phyloP scores from a whole-genome alignment of 805 yeast species.

The Candida cerambycidarum region DNA sequence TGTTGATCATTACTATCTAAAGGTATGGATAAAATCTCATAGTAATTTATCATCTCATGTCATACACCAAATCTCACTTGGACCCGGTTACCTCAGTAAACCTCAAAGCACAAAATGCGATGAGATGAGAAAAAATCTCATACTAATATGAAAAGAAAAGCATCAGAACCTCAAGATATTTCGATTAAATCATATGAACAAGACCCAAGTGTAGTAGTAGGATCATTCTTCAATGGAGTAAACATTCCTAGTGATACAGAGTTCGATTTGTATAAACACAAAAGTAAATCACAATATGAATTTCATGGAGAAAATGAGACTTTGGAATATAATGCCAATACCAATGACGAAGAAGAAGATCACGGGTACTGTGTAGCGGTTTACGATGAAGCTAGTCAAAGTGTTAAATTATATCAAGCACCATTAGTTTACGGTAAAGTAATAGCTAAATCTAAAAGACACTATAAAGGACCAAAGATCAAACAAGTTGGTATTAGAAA shows the following conservation, averaged over 20 bases:
- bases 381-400: slow-evolving; percentile 65
- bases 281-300: slow-evolving; percentile 44
- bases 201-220: slow-evolving; percentile 53
- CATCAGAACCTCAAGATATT: slow-evolving; percentile 35
- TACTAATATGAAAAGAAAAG: slow-evolving; percentile 13
- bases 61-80: no score
- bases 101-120: slow-evolving; percentile 9
- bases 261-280: slow-evolving; percentile 63
- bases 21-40: slow-evolving; percentile 57
- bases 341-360: slow-evolving; percentile 26
- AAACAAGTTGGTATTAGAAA: slow-evolving; percentile 53
- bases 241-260: slow-evolving; percentile 55
- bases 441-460: slow-evolving; percentile 58
- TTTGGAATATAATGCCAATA: slow-evolving; percentile 69
- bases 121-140: slow-evolving; percentile 11
- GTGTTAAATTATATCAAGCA: slow-evolving; percentile 60
- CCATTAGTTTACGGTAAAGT: slow-evolving; percentile 66
- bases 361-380: slow-evolving; percentile 71
- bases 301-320: slow-evolving; percentile 74
- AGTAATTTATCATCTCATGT: slow-evolving; percentile 21
- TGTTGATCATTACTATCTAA: slow-evolving; percentile 36
- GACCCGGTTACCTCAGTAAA: no score
- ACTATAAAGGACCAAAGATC: slow-evolving; percentile 60
- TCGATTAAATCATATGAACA: slow-evolving; percentile 39
- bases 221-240: slow-evolving; percentile 80